phyloP scores from a whole-genome alignment of 768 basidiomycete genomes.

The Boletus sp. region DNA sequence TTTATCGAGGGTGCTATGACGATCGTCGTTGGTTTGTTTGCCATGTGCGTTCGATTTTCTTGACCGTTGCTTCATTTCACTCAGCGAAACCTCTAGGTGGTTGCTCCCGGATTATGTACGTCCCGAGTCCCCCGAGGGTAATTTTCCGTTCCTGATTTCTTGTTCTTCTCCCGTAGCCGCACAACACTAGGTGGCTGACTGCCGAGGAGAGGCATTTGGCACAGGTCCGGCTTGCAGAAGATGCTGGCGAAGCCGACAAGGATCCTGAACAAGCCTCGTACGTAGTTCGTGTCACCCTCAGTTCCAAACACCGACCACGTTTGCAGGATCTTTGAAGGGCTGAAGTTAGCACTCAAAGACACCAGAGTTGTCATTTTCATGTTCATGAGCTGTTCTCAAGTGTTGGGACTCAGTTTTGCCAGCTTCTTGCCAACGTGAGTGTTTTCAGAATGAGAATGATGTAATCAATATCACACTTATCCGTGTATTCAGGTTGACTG shows the following conservation, averaged over 20 bases:
- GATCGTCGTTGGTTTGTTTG: neutral
- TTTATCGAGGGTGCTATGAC: neutral
- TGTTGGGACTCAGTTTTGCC: constrained; percentile 59
- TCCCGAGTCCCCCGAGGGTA: neutral
- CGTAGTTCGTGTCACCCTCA: constrained; percentile 17
- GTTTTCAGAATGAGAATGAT: neutral
- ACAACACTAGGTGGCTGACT: constrained; percentile 62
- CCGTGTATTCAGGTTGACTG: constrained; percentile 42
- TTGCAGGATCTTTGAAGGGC: constrained; percentile 18
- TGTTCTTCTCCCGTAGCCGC: constrained; percentile 39
- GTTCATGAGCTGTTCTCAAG: constrained; percentile 50
- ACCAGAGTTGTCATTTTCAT: constrained; percentile 53
- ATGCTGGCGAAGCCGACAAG: constrained; percentile 64
- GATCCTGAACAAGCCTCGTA: constrained; percentile 59
- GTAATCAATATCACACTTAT: neutral
- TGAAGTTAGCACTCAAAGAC: constrained; percentile 56
- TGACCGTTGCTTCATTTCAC: neutral
- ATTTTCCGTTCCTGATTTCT: neutral
- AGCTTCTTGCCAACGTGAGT: constrained; percentile 57
- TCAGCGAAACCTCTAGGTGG: constrained; percentile 39
- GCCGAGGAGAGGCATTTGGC: constrained; percentile 54
- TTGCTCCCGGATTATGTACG: constrained; percentile 59
- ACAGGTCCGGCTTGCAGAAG: constrained; percentile 64
- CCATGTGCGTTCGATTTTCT: neutral
- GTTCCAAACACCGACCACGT: neutral